A percentile compares a stretch with the other conserved stretches of the same genome.
Evolutionary conservation across 202 grass and related monocot species (phyloP).

Genomic region (Musa balbisiana): DNA sequence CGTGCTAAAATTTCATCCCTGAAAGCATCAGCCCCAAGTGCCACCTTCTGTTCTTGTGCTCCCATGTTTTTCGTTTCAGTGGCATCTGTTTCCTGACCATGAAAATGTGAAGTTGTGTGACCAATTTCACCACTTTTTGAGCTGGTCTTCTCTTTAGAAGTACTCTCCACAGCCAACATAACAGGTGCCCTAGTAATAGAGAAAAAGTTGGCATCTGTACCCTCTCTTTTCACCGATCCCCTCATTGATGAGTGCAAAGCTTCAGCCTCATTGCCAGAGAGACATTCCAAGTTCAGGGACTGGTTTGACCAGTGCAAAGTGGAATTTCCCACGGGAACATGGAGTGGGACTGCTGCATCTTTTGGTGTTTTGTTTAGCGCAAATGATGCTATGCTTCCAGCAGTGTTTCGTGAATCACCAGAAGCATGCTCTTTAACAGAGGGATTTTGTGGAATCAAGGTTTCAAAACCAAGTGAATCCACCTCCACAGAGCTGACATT

Average conservation of each 20-base stretch:
- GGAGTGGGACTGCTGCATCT: slow-evolving; percentile 13
- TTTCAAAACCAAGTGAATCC: slow-evolving; percentile 15
- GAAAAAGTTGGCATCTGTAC: not conserved
- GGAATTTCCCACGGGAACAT: not conserved
- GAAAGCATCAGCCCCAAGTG: slow-evolving; percentile 35
- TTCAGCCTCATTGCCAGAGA: not conserved
- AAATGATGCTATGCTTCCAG: slow-evolving; percentile 18
- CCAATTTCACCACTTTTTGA: not conserved
- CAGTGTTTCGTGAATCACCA: slow-evolving; percentile 15
- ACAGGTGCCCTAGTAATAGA: not conserved
- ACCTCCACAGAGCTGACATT: slow-evolving; percentile 3
- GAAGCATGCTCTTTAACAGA: slow-evolving; percentile 23
- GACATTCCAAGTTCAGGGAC: not conserved
- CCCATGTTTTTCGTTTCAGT: not conserved
- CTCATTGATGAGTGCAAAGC: slow-evolving; percentile 16
- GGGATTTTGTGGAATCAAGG: slow-evolving; percentile 29
- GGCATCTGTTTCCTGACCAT: not conserved
- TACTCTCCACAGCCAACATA: not conserved
- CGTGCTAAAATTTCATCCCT: slow-evolving; percentile 72
- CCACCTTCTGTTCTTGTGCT: slow-evolving; percentile 17
- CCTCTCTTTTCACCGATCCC: slow-evolving; percentile 27
- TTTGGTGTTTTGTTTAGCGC: slow-evolving; percentile 17
- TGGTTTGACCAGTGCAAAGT: not conserved
- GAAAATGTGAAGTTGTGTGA: not conserved
- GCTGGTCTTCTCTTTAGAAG: not conserved